Evolutionary conservation across 805 yeast genomes (phyloP).

Genomic region (Ogataea dorogensis): DNA sequence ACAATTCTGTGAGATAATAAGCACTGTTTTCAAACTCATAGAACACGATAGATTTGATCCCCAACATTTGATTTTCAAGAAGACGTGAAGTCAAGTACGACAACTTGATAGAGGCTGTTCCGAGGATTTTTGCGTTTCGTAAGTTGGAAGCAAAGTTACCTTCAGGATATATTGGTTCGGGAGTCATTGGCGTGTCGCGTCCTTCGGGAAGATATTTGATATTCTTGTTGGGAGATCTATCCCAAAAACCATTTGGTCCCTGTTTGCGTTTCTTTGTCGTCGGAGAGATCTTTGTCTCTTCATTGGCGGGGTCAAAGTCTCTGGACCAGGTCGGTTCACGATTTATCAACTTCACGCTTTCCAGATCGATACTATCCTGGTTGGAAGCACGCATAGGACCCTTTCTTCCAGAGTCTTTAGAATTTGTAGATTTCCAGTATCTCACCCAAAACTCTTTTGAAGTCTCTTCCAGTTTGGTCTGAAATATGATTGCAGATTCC

Average conservation of each 20-base stretch:
- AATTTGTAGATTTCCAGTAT: slow-evolving; percentile 43
- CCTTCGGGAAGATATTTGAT: slow-evolving; percentile 19
- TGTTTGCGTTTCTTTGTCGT: slow-evolving; percentile 1
- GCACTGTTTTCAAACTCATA: slow-evolving; percentile 74
- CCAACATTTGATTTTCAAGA: slow-evolving; percentile 47
- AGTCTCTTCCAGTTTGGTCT: slow-evolving; percentile 32
- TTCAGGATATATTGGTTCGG: slow-evolving; percentile 26
- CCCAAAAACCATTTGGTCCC: background rate
- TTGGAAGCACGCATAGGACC: slow-evolving; percentile 4
- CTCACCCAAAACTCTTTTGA: slow-evolving; percentile 50
- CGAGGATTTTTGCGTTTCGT: slow-evolving; percentile 44
- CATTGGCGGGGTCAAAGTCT: slow-evolving; percentile 27
- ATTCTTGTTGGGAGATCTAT: slow-evolving; percentile 19
- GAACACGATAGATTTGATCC: slow-evolving; percentile 58
- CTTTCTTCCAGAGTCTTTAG: slow-evolving; percentile 2
- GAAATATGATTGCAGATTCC: slow-evolving; percentile 30
- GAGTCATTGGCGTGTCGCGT: slow-evolving; percentile 23
- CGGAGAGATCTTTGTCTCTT: slow-evolving; percentile 17
- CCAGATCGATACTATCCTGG: slow-evolving; percentile 30
- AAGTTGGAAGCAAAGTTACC: slow-evolving; percentile 23
- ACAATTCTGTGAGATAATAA: slow-evolving; percentile 59
- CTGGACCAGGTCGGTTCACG: slow-evolving; percentile 29
- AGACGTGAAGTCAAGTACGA: slow-evolving; percentile 57
- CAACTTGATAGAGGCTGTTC: slow-evolving; percentile 63
- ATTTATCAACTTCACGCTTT: slow-evolving; percentile 28